Evolutionary conservation across 768 basidiomycete species (phyloP), one percentile per base, ranked within the genome.

Genomic region (Crepidotus variabilis): DNA sequence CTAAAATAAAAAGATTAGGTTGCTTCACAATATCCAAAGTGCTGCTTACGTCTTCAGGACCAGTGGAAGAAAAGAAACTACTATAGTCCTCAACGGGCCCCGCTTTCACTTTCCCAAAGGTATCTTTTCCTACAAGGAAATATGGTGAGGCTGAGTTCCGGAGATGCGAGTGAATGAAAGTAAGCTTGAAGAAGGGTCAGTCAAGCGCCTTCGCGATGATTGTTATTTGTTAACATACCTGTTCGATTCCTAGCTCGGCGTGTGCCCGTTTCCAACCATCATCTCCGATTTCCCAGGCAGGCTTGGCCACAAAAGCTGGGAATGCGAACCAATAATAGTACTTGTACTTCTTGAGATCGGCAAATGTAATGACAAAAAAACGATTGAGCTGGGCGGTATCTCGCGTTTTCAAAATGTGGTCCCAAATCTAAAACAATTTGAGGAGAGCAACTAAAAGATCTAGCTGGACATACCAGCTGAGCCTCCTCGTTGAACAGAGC

Each of bases 271-370:
- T 72, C 84, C 89, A 90, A 0, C 86, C 88, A 10, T 71, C 66
- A 6, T 77, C 80, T 33, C 76, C 74, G 61, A 91, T 86, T 75
- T 92, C 87, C 95, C 95, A 98, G 5, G 88, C 84, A 6, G 97
- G 94, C 62, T 92, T 93, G 20, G 90, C 77, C 0, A 88, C 87
- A 61, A 98, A 87, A 0, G 95, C 93, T 1, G 97, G 96, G 69
- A 98, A 97, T 0, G 91, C 90, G 66, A 98, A 98, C 97, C 96
- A 99, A 72, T 98, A 98, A 66, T 88, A 94, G 68, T 94, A 98
- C 62, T 88, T 89, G 78, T 97, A 98, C 70, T 95, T 98, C 80
- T 98, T 99, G 63, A 99, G 85, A 71, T 99, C 97, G 0, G 97
- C 92, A 63, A 87, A 98, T 0, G 94, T 94, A 63, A 99, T 89